A percentile compares a stretch with the other conserved stretches of the same genome.
Evolutionary conservation across 768 basidiomycete genomes (phyloP).

Genomic region (Amanita jacksonii): DNA sequence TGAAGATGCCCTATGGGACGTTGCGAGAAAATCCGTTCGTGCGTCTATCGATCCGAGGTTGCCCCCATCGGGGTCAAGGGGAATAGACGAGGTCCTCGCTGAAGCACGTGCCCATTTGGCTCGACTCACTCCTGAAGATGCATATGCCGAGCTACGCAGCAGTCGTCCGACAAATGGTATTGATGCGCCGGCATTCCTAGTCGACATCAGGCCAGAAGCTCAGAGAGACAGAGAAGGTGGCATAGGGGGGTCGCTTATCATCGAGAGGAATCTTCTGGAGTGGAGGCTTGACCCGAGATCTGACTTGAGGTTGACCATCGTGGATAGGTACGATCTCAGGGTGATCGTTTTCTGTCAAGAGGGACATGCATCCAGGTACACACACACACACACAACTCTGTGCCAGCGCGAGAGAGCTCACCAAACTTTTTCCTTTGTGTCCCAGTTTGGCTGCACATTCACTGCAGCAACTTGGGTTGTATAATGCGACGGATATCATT

Average conservation of each 20-base stretch:
- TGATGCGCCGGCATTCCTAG: constrained; percentile 54
- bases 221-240: constrained; percentile 49
- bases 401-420: too few relatives aligned
- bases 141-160: constrained; percentile 49
- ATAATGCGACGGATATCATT: constrained; percentile 70
- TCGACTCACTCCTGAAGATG: constrained; percentile 50
- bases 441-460: constrained; percentile 58
- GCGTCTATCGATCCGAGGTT: constrained; percentile 48
- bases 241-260: constrained; percentile 58
- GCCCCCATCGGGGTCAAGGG: constrained; percentile 57
- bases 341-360: constrained; percentile 72
- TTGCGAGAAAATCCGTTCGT: constrained; percentile 52
- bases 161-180: constrained; percentile 11
- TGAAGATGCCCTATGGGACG: constrained; percentile 58
- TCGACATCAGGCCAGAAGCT: constrained; percentile 64
- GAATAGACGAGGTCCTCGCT: constrained; percentile 47
- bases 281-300: constrained; percentile 73
- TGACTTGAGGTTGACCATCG: constrained; percentile 49
- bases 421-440: not conserved
- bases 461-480: constrained; percentile 58
- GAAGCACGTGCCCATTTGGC: constrained; percentile 55
- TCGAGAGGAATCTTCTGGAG: constrained; percentile 72
- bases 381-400: too few relatives aligned
- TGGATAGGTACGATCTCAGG: constrained; percentile 65
- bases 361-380: constrained; percentile 55